Evolutionary conservation across 2,329 filamentous ascomycete genomes (phyloP).

Genomic region (Ciborinia camelliae): DNA sequence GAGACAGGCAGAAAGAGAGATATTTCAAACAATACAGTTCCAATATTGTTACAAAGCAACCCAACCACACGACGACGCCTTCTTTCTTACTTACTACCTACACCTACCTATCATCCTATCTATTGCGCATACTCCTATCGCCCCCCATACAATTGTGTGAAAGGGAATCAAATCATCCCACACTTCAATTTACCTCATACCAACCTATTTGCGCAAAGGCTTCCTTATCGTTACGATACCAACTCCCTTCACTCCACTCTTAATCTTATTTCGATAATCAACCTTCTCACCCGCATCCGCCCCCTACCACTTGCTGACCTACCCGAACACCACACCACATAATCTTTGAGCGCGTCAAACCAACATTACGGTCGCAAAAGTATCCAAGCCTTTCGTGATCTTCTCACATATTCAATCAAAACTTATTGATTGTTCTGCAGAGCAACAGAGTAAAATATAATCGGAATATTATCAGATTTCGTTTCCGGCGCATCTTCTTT

Average conservation of each 20-base stretch:
- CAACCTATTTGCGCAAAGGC: slow-evolving; percentile 7
- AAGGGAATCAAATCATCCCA: neutral
- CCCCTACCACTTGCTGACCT: slow-evolving; percentile 17
- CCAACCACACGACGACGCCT: neutral
- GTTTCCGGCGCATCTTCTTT: slow-evolving; percentile 11
- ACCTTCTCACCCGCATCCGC: slow-evolving; percentile 19
- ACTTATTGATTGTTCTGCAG: neutral
- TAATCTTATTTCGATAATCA: slow-evolving; percentile 22
- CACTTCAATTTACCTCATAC: neutral
- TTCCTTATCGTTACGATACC: slow-evolving; percentile 15
- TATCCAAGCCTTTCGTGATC: slow-evolving; percentile 13
- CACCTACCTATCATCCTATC: neutral
- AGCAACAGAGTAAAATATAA: neutral
- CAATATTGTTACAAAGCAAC: neutral
- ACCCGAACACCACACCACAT: slow-evolving; percentile 18
- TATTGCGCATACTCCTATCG: slow-evolving; percentile 3
- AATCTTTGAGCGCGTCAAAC: slow-evolving; percentile 16
- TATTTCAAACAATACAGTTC: neutral
- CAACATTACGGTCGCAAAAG: slow-evolving; percentile 19
- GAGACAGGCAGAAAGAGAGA: slow-evolving; percentile 5
- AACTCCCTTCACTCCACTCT: slow-evolving; percentile 1
- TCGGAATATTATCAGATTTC: neutral
- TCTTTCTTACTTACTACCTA: neutral
- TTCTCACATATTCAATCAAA: neutral
- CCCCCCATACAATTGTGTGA: neutral